These are phyloP conservation scores for Magnolia changhungtana DNA, from an alignment of 164 flowering plant species.

Conservation along the genomic window DNA sequence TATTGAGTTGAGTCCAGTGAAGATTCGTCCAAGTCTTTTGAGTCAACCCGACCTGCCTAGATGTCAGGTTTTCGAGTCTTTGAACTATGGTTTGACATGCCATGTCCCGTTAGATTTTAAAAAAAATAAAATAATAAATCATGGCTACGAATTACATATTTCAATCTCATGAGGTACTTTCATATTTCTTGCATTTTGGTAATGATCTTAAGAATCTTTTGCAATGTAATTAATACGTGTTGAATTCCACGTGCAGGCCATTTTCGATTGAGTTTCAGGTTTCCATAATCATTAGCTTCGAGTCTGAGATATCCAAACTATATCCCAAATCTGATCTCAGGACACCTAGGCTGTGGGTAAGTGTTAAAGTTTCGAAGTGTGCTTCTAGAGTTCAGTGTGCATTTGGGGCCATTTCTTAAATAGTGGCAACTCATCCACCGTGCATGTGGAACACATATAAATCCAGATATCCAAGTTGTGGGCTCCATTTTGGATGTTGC, in stretches of 20 bases:
- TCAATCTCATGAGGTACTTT: too few species aligned
- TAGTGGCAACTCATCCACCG: neutral
- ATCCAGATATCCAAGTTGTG: neutral
- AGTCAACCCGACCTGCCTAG: too few species aligned
- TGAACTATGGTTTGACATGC: too few species aligned
- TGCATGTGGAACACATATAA: neutral
- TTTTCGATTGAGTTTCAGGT: constrained; percentile 85
- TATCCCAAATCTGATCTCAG: constrained; percentile 65
- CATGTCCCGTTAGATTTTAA: too few species aligned
- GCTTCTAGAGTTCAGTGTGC: neutral
- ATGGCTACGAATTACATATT: too few species aligned
- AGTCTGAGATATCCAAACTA: constrained; percentile 62
- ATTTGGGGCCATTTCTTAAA: neutral
- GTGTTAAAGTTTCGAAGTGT: constrained; percentile 15
- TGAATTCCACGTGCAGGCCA: constrained; percentile 46
- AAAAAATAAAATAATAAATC: too few species aligned
- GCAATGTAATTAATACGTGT: neutral
- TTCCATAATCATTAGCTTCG: constrained; percentile 57
- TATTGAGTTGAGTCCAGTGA: too few species aligned
- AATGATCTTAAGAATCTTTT: neutral
- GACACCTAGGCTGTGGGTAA: constrained; percentile 82
- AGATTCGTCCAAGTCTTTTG: too few species aligned
- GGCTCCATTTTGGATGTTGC: neutral
- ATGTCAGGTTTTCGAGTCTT: too few species aligned
- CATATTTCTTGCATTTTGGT: too few species aligned